Conservation (phyloP, 345 rosid genomes). For the Euclidium syriacum region DNA sequence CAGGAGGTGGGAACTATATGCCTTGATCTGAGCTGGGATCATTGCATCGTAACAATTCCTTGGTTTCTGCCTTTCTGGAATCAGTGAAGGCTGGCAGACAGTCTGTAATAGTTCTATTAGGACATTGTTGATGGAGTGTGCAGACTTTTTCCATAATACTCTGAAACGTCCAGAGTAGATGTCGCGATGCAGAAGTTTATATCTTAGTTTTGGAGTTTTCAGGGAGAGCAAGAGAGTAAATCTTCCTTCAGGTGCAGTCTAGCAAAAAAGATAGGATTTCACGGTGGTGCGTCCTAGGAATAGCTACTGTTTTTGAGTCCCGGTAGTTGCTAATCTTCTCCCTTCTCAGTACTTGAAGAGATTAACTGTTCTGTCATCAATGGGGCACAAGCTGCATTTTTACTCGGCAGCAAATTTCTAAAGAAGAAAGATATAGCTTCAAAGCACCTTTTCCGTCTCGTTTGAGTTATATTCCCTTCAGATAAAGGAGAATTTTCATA, state of each 20-base stretch:
- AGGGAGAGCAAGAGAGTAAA: neutral
- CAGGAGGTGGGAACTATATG: constrained; percentile 22
- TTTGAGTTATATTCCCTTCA: neutral
- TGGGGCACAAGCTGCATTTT: neutral
- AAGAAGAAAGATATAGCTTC: constrained; percentile 2
- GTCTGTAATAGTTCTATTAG: neutral
- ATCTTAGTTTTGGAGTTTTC: constrained; percentile 6
- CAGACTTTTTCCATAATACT: neutral
- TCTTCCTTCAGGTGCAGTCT: neutral
- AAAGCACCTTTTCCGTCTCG: neutral
- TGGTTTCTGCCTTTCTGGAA: constrained; percentile 24
- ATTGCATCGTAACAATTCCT: constrained; percentile 17
- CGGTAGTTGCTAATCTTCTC: neutral
- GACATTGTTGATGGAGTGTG: neutral
- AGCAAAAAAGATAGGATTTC: constrained; percentile 1
- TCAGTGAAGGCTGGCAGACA: constrained; percentile 18
- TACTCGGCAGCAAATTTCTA: constrained; percentile 7
- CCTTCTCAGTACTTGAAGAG: neutral
- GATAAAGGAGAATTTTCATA: neutral
- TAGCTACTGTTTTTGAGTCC: neutral
- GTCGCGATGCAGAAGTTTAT: neutral
- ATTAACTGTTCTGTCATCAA: neutral
- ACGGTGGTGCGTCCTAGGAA: neutral
- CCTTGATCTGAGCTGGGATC: constrained; percentile 27
- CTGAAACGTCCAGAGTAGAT: neutral